These are phyloP conservation scores for Phlegmacium glaucopus DNA, from an alignment of 768 basidiomycete species.

Conservation along the genomic window DNA sequence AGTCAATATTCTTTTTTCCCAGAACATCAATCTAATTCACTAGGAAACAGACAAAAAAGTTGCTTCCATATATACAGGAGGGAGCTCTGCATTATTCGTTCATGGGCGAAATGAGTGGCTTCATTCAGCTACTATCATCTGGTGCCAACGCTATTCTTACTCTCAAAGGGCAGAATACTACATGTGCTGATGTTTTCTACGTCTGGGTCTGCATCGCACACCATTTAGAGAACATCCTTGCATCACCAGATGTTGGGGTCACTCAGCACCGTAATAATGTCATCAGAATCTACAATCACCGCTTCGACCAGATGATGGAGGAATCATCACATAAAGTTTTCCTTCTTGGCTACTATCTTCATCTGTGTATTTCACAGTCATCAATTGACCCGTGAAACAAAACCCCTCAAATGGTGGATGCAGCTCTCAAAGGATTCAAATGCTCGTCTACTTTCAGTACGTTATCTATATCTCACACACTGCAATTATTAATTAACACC, in stretches of 20 bases:
- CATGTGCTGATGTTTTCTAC: conserved; percentile 27
- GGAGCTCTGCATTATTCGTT: conserved; percentile 10
- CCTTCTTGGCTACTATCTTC: conserved; percentile 25
- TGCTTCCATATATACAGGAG: conserved; percentile 15
- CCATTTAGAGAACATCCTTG: conserved; percentile 19
- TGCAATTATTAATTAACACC: too few relatives aligned
- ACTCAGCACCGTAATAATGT: conserved; percentile 7
- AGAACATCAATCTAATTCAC: not conserved
- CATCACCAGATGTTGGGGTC: conserved; percentile 6
- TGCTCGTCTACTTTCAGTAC: conserved; percentile 15
- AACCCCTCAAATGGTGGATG: conserved; percentile 21
- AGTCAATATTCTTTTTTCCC: not conserved
- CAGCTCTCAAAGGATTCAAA: conserved; percentile 16
- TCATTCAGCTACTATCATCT: conserved; percentile 16
- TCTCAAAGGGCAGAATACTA: conserved; percentile 26
- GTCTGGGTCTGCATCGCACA: conserved; percentile 27
- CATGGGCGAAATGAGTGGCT: conserved; percentile 9
- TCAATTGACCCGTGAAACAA: conserved; percentile 5
- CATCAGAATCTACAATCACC: conserved; percentile 21
- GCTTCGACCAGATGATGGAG: conserved; percentile 27
- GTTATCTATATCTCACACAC: too few relatives aligned
- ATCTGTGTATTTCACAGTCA: conserved; percentile 21
- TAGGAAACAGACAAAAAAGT: conserved; percentile 15
- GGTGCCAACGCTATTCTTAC: conserved; percentile 21
- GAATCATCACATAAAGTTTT: conserved; percentile 25